These are phyloP conservation scores for Dactylonectria macrodidyma DNA, from an alignment of 2,329 filamentous ascomycete genomes.

Conservation along the genomic window DNA sequence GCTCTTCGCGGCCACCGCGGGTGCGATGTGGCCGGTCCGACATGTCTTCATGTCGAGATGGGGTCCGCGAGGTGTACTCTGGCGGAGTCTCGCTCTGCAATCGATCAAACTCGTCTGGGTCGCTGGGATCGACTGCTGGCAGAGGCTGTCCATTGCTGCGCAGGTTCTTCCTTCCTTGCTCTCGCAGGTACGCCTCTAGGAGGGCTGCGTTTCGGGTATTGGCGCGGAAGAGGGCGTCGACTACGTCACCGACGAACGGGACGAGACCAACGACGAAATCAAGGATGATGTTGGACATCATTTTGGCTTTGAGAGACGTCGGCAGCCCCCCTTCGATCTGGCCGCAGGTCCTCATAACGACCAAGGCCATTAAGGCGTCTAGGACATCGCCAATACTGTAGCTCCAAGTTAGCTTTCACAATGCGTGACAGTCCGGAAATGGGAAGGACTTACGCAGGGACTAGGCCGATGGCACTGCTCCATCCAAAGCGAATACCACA, in stretches of 20 bases:
- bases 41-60: conserved; percentile 45
- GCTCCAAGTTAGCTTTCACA: conserved; percentile 36
- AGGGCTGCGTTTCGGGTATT: conserved; percentile 84
- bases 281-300: conserved; percentile 84
- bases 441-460: conserved; percentile 79
- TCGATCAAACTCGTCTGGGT: conserved; percentile 67
- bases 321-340: conserved; percentile 85
- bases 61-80: conserved; percentile 46
- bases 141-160: conserved; percentile 62
- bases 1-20: conserved; percentile 34
- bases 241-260: conserved; percentile 82
- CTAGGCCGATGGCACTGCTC: conserved; percentile 86
- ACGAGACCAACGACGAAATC: conserved; percentile 83
- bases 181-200: conserved; percentile 77
- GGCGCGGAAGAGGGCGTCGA: conserved; percentile 80
- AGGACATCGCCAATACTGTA: conserved; percentile 80
- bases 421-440: conserved; percentile 3
- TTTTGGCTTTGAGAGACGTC: conserved; percentile 70
- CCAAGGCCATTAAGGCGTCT: conserved; percentile 81
- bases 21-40: conserved; percentile 39
- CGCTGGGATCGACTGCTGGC: conserved; percentile 66
- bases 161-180: conserved; percentile 74
- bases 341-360: conserved; percentile 81
- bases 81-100: conserved; percentile 45
- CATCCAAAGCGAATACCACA: conserved; percentile 90